Conservation (phyloP, 495 filamentous ascomycete genomes). For the Articulospora tetracladia region DNA sequence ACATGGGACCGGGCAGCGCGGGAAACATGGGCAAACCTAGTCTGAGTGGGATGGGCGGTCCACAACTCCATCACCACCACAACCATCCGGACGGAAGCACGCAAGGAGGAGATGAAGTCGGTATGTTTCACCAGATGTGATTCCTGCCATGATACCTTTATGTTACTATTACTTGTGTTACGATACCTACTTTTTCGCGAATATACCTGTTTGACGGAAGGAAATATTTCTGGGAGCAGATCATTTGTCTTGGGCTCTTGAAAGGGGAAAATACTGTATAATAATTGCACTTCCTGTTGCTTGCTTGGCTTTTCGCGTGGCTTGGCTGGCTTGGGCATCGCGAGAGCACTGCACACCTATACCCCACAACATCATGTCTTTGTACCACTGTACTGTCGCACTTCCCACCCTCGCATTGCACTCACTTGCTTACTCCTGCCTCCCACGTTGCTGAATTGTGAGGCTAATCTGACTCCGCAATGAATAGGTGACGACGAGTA, state of each 20-base stretch:
- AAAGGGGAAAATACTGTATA: constrained; percentile 25
- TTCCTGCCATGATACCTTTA: constrained; percentile 35
- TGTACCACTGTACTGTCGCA: constrained; percentile 27
- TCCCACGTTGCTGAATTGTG: constrained; percentile 32
- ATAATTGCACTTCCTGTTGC: constrained; percentile 24
- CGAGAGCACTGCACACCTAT: constrained; percentile 30
- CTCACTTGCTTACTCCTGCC: constrained; percentile 24
- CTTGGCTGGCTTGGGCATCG: constrained; percentile 25
- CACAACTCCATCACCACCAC: constrained; percentile 76
- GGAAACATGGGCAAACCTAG: constrained; percentile 51
- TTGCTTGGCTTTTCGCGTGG: constrained; percentile 9
- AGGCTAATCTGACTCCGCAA: constrained; percentile 28
- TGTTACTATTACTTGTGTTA: constrained; percentile 45
- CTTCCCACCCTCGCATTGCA: constrained; percentile 1
- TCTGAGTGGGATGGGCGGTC: constrained; percentile 57
- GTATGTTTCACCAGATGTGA: constrained; percentile 85
- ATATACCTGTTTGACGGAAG: constrained; percentile 22
- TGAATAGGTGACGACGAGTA: constrained; percentile 44
- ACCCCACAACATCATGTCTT: constrained; percentile 31
- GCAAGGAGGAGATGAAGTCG: constrained; percentile 79
- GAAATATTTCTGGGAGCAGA: constrained; percentile 17
- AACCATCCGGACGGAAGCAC: constrained; percentile 66
- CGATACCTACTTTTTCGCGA: constrained; percentile 39
- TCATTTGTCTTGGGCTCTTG: constrained; percentile 4
- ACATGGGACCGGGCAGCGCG: constrained; percentile 43